Percentiles rank a stretch among this genome's conserved stretches.
Evolutionary conservation across 306 rosid genomes (phyloP).

Genomic region (Fragaria nilgerrensis): DNA sequence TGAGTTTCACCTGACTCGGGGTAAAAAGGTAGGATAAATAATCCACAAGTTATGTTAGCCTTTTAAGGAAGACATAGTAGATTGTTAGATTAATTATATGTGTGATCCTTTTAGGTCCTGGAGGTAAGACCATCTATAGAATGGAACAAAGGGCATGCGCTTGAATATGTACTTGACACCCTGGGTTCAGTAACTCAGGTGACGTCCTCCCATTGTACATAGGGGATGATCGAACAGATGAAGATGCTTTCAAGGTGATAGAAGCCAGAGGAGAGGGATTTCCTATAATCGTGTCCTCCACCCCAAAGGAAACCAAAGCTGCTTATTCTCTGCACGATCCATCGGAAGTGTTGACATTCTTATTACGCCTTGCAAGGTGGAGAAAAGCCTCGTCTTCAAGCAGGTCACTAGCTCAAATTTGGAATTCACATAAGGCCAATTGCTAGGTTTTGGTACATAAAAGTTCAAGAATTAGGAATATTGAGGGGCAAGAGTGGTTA

Average conservation of each 20-base stretch:
- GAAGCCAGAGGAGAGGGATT: constrained; percentile 66
- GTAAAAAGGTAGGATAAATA: constrained; percentile 61
- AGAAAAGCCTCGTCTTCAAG: constrained; percentile 35
- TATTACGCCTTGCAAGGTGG: constrained; percentile 63
- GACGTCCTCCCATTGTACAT: constrained; percentile 76
- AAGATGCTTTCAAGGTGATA: constrained; percentile 93
- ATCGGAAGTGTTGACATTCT: constrained; percentile 61
- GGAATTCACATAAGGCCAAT: constrained; percentile 13
- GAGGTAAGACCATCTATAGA: constrained; percentile 85
- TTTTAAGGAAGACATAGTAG: background rate
- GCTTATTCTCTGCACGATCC: constrained; percentile 70
- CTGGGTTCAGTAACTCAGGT: constrained; percentile 48
- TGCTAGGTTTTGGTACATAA: constrained; percentile 20
- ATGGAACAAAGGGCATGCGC: constrained; percentile 97
- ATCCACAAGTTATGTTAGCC: background rate
- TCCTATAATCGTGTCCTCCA: constrained; percentile 78
- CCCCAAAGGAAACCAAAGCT: constrained; percentile 73
- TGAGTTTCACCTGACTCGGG: constrained; percentile 55
- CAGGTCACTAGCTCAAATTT: constrained; percentile 24
- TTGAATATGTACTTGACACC: constrained; percentile 69
- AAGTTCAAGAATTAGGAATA: constrained; percentile 23
- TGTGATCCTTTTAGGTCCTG: constrained; percentile 54
- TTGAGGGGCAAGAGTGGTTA: background rate
- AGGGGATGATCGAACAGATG: constrained; percentile 90
- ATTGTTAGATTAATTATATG: background rate